Conservation (phyloP, 176 grass and related monocot species). For the Guadua angustifolia region DNA sequence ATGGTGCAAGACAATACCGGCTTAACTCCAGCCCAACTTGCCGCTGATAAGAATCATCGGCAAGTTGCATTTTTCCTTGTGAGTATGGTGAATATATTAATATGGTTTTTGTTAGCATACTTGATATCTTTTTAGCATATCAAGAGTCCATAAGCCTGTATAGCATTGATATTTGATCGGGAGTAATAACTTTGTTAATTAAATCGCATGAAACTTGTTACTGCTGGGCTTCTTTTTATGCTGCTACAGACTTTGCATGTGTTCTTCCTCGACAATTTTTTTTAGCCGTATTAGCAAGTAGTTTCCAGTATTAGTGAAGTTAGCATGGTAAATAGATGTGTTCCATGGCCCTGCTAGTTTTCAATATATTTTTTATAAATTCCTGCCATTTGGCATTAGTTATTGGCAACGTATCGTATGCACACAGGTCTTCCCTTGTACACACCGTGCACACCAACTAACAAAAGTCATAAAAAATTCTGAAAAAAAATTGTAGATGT, state of each 20-base stretch:
- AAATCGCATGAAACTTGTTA: background rate
- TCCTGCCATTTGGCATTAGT: conserved; percentile 8
- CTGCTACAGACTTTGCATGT: background rate
- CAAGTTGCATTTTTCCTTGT: conserved; percentile 99
- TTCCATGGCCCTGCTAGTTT: conserved; percentile 14
- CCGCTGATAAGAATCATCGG: conserved; percentile 82
- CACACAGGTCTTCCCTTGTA: too few species aligned
- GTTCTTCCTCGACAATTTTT: conserved; percentile 26
- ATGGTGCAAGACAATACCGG: conserved; percentile 91
- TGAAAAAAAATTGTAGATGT: too few species aligned
- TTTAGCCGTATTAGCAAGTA: background rate
- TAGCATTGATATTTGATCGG: background rate
- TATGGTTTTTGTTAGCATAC: background rate
- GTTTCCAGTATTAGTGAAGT: conserved; percentile 13
- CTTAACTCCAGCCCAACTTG: conserved; percentile 90
- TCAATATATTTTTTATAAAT: background rate
- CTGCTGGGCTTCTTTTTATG: conserved; percentile 1
- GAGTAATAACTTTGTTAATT: conserved; percentile 23
- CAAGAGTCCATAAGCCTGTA: background rate
- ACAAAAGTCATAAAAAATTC: too few species aligned
- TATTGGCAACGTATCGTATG: too few species aligned
- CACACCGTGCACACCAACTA: too few species aligned
- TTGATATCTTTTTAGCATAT: background rate
- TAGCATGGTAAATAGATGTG: background rate
- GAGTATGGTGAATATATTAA: conserved; percentile 51